A percentile compares a stretch with the other conserved stretches of the same genome.
Evolutionary conservation across 768 basidiomycete genomes (phyloP).

Genomic region (Mycena indigotica): DNA sequence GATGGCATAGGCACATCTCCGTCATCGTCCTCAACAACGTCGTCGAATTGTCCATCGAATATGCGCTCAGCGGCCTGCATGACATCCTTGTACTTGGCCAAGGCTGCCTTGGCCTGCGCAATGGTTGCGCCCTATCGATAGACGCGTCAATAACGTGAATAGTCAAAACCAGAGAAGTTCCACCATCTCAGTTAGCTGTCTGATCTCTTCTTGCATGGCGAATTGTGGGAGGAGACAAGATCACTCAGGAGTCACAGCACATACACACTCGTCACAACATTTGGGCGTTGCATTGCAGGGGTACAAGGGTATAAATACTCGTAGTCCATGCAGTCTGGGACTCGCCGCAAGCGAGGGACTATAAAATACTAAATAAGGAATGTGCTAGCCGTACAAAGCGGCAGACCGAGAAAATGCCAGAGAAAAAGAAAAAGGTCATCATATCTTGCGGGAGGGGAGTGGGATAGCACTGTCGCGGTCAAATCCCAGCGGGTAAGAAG

Average conservation of each 20-base stretch:
- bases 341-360: not conserved
- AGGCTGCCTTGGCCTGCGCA: constrained; percentile 81
- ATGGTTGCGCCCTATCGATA: constrained; percentile 71
- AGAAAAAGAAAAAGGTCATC: constrained; percentile 5
- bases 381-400: constrained; percentile 18
- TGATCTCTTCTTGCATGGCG: constrained; percentile 54
- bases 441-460: constrained; percentile 22
- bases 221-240: constrained; percentile 9
- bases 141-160: constrained; percentile 11
- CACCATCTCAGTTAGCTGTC: constrained; percentile 69
- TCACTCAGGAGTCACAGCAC: not conserved
- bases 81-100: constrained; percentile 82
- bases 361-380: constrained; percentile 26
- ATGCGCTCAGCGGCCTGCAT: constrained; percentile 89
- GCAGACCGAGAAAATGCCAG: constrained; percentile 11
- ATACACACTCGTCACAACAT: not conserved
- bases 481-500: constrained; percentile 81
- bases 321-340: constrained; percentile 5
- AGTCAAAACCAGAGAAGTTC: not conserved
- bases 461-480: constrained; percentile 50
- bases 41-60: constrained; percentile 82
- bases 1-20: constrained; percentile 53
- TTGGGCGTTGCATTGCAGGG: not conserved
- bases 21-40: constrained; percentile 58
- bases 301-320: not conserved